Evolutionary conservation across 2,329 filamentous ascomycete genomes (phyloP).

Genomic region (Colletotrichum truncatum): DNA sequence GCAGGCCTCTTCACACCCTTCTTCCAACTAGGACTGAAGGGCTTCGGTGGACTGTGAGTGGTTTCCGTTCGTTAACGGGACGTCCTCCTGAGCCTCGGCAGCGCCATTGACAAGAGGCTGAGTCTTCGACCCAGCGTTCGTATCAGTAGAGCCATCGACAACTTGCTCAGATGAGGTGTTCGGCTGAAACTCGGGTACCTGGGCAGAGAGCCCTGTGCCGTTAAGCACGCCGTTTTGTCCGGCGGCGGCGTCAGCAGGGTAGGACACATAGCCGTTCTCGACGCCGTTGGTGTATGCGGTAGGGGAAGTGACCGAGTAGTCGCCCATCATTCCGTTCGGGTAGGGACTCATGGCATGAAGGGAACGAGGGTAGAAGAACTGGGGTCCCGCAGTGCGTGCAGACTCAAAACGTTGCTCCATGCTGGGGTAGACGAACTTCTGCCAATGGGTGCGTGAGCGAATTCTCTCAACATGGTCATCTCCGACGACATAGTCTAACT

Average conservation of each 20-base stretch:
- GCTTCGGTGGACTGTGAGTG: constrained; percentile 32
- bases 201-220: constrained; percentile 64
- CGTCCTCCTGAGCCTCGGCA: constrained; percentile 34
- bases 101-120: constrained; percentile 33
- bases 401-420: constrained; percentile 76
- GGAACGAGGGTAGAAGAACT: constrained; percentile 43
- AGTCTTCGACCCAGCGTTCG: not conserved
- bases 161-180: constrained; percentile 21
- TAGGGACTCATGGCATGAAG: constrained; percentile 33
- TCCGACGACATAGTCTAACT: constrained; percentile 78
- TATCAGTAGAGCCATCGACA: not conserved
- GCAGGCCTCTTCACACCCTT: constrained; percentile 20
- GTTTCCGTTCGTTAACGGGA: constrained; percentile 39
- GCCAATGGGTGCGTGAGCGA: constrained; percentile 79
- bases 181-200: constrained; percentile 70
- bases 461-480: constrained; percentile 83
- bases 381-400: constrained; percentile 77
- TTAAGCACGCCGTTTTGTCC: constrained; percentile 46
- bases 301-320: constrained; percentile 40
- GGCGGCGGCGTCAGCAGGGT: constrained; percentile 31
- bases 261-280: constrained; percentile 15
- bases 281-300: constrained; percentile 40
- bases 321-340: constrained; percentile 35
- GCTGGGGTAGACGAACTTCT: constrained; percentile 78
- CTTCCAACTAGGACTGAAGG: constrained; percentile 32